Evolutionary conservation across 1,284 basidiomycete genomes (phyloP), one percentile per base, ranked within the genome.

Genomic region (Pyrrhoderma lamaoense): DNA sequence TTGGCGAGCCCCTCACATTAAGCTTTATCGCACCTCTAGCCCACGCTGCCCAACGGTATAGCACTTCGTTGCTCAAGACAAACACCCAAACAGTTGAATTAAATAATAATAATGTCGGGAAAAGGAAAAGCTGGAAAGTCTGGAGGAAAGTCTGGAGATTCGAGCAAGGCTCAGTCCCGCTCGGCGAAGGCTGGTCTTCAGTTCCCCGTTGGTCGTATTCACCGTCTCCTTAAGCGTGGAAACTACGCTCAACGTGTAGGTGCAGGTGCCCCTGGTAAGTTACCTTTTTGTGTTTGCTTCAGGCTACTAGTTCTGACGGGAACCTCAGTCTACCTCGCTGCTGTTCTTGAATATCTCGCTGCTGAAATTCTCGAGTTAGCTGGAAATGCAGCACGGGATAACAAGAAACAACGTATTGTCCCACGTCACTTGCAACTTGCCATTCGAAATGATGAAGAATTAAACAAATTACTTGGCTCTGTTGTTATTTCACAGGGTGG

Each of bases 181-280:
- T 91, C 89, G 38, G 78, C 85, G 61, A 92, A 91, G 72, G 78
- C 78, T 58, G 87, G 85, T 60, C 79, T 90, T 58, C 87, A 88
- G 70, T 85, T 91, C 80, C 89, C 88, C 56, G 89, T 92, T 67
- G 89, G 89, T 77, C 89, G 89, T 86, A 86, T 92, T 67, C 89
- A 93, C 73, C 85, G 89, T 81, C 83, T 89, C 58, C 70, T 92
- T 59, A 89, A 90, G 79, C 82, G 81, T 72, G 89, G 89, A 59
- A 91, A 91, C 79, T 91, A 91, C 68, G 85, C 85, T 45, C 80
- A 85, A 65, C 83, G 85, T 65, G 76, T 88, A 56, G 85, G 85
- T 70, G 82, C 82, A 59, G 84, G 84, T 67, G 84, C 88, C 64
- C 87, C 81, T 63, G 87, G 81, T 86, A 63, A 60, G 79, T 42